phyloP scores from a whole-genome alignment of 805 yeast species.

The Candida stauntonica region DNA sequence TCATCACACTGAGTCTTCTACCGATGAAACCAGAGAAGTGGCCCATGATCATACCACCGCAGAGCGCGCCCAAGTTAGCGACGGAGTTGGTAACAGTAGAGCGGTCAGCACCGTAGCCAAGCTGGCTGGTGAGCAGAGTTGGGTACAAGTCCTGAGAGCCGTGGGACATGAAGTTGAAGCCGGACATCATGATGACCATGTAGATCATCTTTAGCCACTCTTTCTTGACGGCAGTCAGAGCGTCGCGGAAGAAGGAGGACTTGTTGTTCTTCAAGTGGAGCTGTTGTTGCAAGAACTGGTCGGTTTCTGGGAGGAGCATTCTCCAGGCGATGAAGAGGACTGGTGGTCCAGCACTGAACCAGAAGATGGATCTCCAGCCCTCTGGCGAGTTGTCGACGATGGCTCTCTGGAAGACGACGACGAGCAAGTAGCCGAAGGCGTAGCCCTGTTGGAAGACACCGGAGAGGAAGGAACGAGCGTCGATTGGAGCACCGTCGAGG shows the following conservation, averaged over 20 bases:
- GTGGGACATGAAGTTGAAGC: conserved; percentile 58
- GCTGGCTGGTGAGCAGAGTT: conserved; percentile 46
- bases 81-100: conserved; percentile 54
- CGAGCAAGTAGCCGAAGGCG: conserved; percentile 63
- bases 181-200: conserved; percentile 55
- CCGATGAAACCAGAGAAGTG: conserved; percentile 53
- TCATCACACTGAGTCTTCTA: conserved; percentile 47
- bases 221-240: conserved; percentile 32
- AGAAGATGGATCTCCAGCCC: conserved; percentile 62
- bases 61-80: conserved; percentile 54
- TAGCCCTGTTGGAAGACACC: conserved; percentile 81
- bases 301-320: conserved; percentile 45
- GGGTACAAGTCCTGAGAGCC: conserved; percentile 63
- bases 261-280: conserved; percentile 30
- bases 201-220: conserved; percentile 61
- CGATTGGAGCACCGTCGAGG: conserved; percentile 43
- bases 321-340: conserved; percentile 39
- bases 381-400: conserved; percentile 47
- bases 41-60: conserved; percentile 53
- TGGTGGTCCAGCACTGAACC: conserved; percentile 64
- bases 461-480: conserved; percentile 53
- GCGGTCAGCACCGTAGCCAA: conserved; percentile 36
- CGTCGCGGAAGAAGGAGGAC: conserved; percentile 32
- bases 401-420: conserved; percentile 61
- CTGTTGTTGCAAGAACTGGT: conserved; percentile 42